Conservation (phyloP, 257 asterid genomes). For the Nicotiana attenuata region DNA sequence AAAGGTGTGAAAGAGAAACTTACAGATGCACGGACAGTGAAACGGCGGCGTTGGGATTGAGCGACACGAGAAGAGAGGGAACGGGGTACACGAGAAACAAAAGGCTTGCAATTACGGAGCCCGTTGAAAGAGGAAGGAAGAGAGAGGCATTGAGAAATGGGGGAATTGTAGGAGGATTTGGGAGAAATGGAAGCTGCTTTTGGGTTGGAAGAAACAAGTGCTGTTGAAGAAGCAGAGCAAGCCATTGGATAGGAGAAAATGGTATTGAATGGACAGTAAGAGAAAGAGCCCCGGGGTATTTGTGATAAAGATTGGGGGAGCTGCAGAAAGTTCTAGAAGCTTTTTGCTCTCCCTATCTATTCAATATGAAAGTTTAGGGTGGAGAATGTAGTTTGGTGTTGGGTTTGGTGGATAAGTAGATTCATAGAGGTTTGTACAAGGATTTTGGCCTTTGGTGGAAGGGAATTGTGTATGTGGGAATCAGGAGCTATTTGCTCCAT, state of each 20-base stretch:
- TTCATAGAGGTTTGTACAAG: not conserved
- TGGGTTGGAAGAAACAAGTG: constrained; percentile 43
- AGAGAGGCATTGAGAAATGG: constrained; percentile 13
- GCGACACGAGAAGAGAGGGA: constrained; percentile 34
- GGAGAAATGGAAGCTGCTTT: constrained; percentile 43
- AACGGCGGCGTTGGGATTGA: constrained; percentile 28
- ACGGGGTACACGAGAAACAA: constrained; percentile 30
- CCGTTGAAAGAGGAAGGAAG: constrained; percentile 47
- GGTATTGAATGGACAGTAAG: no score
- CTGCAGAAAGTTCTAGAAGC: no score
- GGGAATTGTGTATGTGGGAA: not conserved
- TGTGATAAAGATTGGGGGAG: no score
- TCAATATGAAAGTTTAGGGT: no score
- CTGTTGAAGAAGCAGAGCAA: constrained; percentile 53
- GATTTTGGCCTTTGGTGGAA: not conserved
- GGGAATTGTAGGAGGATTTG: constrained; percentile 11
- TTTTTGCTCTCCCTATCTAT: no score
- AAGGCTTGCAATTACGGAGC: constrained; percentile 30
- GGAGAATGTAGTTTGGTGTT: not conserved
- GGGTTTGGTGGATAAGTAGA: not conserved
- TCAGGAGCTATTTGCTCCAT: no score
- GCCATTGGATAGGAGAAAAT: constrained; percentile 35
- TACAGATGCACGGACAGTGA: constrained; percentile 55
- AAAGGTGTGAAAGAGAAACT: constrained; percentile 16
- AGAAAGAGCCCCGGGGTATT: no score